A percentile compares a stretch with the other conserved stretches of the same genome.
Evolutionary conservation across 179 eudicot species (phyloP).

Genomic region (Beta macrorhiza): DNA sequence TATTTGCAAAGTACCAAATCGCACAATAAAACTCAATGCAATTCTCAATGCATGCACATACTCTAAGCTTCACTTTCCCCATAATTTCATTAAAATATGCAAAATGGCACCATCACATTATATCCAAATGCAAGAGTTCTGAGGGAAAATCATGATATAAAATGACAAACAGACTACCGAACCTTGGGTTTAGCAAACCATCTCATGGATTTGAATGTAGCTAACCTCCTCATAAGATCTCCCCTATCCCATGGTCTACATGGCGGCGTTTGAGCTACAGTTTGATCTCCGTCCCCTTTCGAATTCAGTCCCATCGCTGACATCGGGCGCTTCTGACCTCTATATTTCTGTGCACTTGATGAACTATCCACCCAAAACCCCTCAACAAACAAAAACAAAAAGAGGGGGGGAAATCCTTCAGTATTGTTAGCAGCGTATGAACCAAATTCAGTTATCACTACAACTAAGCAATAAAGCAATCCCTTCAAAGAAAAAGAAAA

Average conservation of each 20-base stretch:
- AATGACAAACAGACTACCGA: constrained; percentile 13
- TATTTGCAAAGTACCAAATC: constrained; percentile 4
- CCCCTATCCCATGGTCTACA: constrained; percentile 97
- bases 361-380: constrained; percentile 27
- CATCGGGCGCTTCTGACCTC: constrained; percentile 58
- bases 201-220: constrained; percentile 95
- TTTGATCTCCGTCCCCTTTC: constrained; percentile 37
- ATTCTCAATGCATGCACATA: not conserved
- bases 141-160: not conserved
- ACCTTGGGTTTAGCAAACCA: constrained; percentile 99
- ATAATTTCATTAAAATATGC: not conserved
- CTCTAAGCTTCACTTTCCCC: not conserved
- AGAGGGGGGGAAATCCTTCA: not conserved
- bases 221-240: constrained; percentile 74
- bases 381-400: constrained; percentile 8
- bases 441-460: not conserved
- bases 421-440: not conserved
- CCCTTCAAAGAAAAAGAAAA: not conserved
- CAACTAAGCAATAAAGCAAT: not conserved
- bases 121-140: not conserved
- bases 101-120: not conserved
- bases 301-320: constrained; percentile 32
- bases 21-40: not conserved
- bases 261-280: constrained; percentile 45
- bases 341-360: constrained; percentile 35